Base-by-base conservation (phyloP, 1,284 basidiomycete species). In the Ganoderma leucocontextum region DNA sequence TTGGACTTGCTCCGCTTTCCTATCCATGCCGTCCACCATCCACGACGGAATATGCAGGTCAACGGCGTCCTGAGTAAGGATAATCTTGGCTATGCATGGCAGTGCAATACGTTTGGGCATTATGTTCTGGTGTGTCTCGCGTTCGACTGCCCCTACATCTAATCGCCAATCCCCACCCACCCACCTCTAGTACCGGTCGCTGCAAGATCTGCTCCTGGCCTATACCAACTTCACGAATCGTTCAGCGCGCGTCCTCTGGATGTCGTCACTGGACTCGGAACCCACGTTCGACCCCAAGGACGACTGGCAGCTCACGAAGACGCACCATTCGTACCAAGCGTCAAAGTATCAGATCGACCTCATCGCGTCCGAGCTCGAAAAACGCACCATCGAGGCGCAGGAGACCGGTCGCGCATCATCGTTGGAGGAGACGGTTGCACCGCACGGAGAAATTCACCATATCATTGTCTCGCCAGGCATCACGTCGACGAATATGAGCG, bases 291-390 rank as follows among this genome's bases (percentile, higher is more conserved):
- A 89, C 66, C 76, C 82, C 0, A 82, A 86, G 44, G 94, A 96
- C 76, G 95, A 97, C 78, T 91, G 89, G 86, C 94, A 97, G 76
- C 83, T 94, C 29, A 80, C 88, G 35, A 82, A 85, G 57, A 89
- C 89, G 9, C 74, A 79, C 29, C 83, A 87, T 65, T 87, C 92
- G 0, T 97, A 97, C 77, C 87, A 93, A 71, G 85, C 84, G 12
- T 87, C 89, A 12, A 97, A 97, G 79, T 95, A 93, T 78, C 89
- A 95, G 78, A 90, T 89, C n/a, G 94, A 96, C 74, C 79, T 96
- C 47, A 82, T 96, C 60, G 84, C 86, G 4, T 81, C 86, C 1
- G 80, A 86, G 63, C 83, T 97, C 47, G 91, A 91, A 69, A 81
- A 76, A 49, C 78, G 76, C 38, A 81, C 82, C 2, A 69, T 80